These are phyloP conservation scores for Cercospora sp. DNA, from an alignment of 2,329 filamentous ascomycete genomes.

Conservation along the genomic window DNA sequence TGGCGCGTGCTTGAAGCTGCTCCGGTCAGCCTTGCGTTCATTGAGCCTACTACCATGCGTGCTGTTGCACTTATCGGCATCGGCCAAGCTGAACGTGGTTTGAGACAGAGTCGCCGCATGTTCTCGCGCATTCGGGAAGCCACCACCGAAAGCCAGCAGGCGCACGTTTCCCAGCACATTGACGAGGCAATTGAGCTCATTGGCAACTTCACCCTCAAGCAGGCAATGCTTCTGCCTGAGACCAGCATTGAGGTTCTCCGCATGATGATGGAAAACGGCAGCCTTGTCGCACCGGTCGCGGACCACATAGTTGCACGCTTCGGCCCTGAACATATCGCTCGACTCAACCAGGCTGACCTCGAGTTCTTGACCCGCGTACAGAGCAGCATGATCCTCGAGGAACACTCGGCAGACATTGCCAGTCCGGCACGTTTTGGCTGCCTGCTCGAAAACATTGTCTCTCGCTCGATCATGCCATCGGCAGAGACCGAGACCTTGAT, in stretches of 20 bases:
- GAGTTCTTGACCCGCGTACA: slow-evolving; percentile 64
- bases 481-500: slow-evolving; percentile 58
- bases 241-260: slow-evolving; percentile 62
- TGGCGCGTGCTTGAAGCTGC: slow-evolving; percentile 72
- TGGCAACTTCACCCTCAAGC: slow-evolving; percentile 58
- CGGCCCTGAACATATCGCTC: slow-evolving; percentile 60
- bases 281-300: slow-evolving; percentile 60
- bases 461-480: slow-evolving; percentile 56
- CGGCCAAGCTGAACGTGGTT: slow-evolving; percentile 77
- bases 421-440: slow-evolving; percentile 63
- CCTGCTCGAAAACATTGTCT: slow-evolving; percentile 59
- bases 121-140: slow-evolving; percentile 76
- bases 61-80: slow-evolving; percentile 83
- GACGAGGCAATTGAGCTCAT: slow-evolving; percentile 80
- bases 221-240: slow-evolving; percentile 54
- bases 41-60: slow-evolving; percentile 90
- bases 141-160: slow-evolving; percentile 50
- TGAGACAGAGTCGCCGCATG: slow-evolving; percentile 79
- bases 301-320: slow-evolving; percentile 62
- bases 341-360: slow-evolving; percentile 56
- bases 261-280: slow-evolving; percentile 66
- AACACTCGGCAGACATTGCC: slow-evolving; percentile 54
- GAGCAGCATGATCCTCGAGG: slow-evolving; percentile 50
- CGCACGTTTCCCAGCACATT: slow-evolving; percentile 72
- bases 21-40: slow-evolving; percentile 65